phyloP scores from a whole-genome alignment of 345 rosid species.

The Dovyalis caffra region DNA sequence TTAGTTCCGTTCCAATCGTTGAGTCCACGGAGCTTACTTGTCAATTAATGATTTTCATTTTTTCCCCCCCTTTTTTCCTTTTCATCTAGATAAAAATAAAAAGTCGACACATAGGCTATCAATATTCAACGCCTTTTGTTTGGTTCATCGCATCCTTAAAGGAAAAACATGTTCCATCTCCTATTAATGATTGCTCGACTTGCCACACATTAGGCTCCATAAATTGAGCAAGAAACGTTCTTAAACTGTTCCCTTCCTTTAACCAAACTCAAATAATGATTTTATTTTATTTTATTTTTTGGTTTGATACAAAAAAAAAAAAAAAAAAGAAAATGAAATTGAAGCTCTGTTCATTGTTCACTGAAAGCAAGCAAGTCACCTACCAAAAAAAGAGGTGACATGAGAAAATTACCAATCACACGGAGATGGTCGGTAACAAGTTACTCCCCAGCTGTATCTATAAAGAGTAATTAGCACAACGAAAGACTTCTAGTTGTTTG shows the following conservation, averaged over 20 bases:
- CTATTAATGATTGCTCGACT: neutral
- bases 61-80: no score
- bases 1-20: fast-evolving
- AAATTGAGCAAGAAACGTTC: neutral
- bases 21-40: no score
- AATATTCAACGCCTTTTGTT: no score
- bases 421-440: neutral
- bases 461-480: neutral
- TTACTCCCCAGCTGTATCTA: neutral
- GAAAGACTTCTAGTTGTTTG: neutral
- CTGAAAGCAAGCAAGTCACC: neutral
- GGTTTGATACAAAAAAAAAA: neutral
- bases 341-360: neutral
- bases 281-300: no score
- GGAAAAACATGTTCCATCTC: neutral
- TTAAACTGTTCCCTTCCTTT: neutral
- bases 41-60: no score
- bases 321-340: neutral
- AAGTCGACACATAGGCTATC: neutral
- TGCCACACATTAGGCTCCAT: neutral
- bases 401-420: no score
- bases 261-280: neutral
- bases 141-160: no score
- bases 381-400: neutral
- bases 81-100: no score